Conservation (phyloP, 805 yeast species). For the Schizosaccharomyces pombe region DNA sequence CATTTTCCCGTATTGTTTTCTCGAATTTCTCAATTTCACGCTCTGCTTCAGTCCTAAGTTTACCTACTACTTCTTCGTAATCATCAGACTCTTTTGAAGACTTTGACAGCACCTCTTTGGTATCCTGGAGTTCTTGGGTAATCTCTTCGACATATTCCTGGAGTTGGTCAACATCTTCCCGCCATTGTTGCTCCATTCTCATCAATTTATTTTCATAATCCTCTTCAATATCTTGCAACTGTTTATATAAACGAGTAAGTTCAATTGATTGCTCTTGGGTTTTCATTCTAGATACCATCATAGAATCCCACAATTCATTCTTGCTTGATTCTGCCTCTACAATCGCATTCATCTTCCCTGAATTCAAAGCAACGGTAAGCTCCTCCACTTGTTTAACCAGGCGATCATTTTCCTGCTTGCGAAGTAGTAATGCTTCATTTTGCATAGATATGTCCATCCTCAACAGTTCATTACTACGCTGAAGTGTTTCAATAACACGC, state of each 20-base stretch:
- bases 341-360: not conserved
- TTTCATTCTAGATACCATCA: not conserved
- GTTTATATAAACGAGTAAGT: not conserved
- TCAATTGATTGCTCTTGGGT: not conserved
- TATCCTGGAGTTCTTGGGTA: not conserved
- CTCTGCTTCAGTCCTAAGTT: not conserved
- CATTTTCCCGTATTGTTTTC: constrained; percentile 3
- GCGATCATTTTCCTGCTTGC: constrained; percentile 7
- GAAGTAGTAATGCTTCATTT: constrained; percentile 6
- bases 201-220: not conserved
- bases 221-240: not conserved
- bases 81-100: not conserved
- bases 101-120: not conserved
- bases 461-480: constrained; percentile 7
- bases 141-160: not conserved
- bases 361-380: not conserved
- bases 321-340: not conserved
- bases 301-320: not conserved
- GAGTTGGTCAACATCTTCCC: not conserved
- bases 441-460: constrained; percentile 6
- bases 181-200: not conserved
- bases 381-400: constrained; percentile 9
- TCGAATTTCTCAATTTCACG: not conserved
- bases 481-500: constrained; percentile 6
- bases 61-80: not conserved